Percentiles rank a stretch among this genome's conserved stretches.
These are phyloP conservation scores for Penicillium sp. DNA, from an alignment of 2,329 filamentous ascomycete genomes.

Conservation along the genomic window DNA sequence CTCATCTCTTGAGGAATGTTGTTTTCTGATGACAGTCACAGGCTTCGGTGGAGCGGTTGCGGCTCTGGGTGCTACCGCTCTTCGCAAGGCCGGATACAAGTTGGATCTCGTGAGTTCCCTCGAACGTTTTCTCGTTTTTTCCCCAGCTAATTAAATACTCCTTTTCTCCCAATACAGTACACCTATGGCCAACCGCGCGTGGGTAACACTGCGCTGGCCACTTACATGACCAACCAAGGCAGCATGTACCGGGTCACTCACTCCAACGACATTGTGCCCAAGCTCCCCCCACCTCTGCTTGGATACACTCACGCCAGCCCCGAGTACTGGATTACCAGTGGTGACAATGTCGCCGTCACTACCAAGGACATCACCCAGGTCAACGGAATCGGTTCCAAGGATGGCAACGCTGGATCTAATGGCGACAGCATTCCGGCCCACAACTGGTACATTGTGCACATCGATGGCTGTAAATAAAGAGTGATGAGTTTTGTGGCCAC, in stretches of 20 bases:
- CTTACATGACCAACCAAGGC: constrained; percentile 34
- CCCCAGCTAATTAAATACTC: no score
- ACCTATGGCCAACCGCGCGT: constrained; percentile 41
- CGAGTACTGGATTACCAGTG: constrained; percentile 39
- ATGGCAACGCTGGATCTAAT: constrained; percentile 31
- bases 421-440: constrained; percentile 26
- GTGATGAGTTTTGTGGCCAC: neutral
- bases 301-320: constrained; percentile 35
- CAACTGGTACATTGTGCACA: constrained; percentile 29
- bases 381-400: constrained; percentile 25
- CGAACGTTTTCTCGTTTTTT: no score
- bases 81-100: constrained; percentile 38
- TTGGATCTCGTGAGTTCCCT: constrained; percentile 38
- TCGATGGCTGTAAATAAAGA: constrained; percentile 18
- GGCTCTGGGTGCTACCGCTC: constrained; percentile 40
- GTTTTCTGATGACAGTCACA: no score
- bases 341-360: constrained; percentile 23
- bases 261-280: constrained; percentile 35
- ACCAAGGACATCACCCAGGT: constrained; percentile 29
- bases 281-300: constrained; percentile 28
- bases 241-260: constrained; percentile 36
- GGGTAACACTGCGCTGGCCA: constrained; percentile 34
- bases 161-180: constrained; percentile 24
- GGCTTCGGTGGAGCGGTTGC: constrained; percentile 48
- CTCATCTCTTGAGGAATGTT: no score